A percentile compares a stretch with the other conserved stretches of the same genome.
Evolutionary conservation across 108 stramenopile species (phyloP).

Genomic region (Nitzschia sp.): DNA sequence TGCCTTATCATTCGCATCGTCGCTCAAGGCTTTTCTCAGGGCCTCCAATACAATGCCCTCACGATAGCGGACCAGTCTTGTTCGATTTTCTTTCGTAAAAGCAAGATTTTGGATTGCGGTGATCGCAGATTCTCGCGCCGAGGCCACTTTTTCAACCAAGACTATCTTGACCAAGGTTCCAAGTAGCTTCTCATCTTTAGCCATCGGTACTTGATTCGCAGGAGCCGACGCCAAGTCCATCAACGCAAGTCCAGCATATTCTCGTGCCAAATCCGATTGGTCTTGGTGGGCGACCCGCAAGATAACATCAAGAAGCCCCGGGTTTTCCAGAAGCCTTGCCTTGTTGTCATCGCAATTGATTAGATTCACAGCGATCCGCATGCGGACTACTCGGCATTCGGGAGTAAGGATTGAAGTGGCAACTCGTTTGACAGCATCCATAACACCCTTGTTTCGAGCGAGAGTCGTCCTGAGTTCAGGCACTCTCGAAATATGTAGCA

Average conservation of each 20-base stretch:
- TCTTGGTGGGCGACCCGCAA: constrained; percentile 71
- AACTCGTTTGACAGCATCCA: constrained; percentile 59
- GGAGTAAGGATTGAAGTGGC: constrained; percentile 39
- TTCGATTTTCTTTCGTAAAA: constrained; percentile 71
- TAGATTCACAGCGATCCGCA: constrained; percentile 72
- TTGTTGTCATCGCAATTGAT: constrained; percentile 82
- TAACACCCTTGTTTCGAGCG: constrained; percentile 54
- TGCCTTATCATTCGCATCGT: constrained; percentile 57
- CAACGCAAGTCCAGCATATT: constrained; percentile 72
- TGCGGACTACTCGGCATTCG: constrained; percentile 62
- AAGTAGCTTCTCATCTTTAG: constrained; percentile 66
- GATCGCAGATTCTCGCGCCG: constrained; percentile 78
- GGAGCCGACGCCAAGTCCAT: constrained; percentile 80
- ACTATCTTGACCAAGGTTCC: constrained; percentile 80
- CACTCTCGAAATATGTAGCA: constrained; percentile 69
- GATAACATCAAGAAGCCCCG: constrained; percentile 52
- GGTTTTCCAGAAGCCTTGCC: constrained; percentile 47
- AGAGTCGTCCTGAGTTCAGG: constrained; percentile 54
- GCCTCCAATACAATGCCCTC: constrained; percentile 79
- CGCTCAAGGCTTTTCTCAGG: constrained; percentile 57
- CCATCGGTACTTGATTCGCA: constrained; percentile 74
- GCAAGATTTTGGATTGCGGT: constrained; percentile 84
- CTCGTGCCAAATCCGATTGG: constrained; percentile 56
- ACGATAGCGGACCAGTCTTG: constrained; percentile 58
- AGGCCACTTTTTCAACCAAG: constrained; percentile 55